Conservation (phyloP, 1,139 yeast species). For the Blastobotrys malaysiensis region DNA sequence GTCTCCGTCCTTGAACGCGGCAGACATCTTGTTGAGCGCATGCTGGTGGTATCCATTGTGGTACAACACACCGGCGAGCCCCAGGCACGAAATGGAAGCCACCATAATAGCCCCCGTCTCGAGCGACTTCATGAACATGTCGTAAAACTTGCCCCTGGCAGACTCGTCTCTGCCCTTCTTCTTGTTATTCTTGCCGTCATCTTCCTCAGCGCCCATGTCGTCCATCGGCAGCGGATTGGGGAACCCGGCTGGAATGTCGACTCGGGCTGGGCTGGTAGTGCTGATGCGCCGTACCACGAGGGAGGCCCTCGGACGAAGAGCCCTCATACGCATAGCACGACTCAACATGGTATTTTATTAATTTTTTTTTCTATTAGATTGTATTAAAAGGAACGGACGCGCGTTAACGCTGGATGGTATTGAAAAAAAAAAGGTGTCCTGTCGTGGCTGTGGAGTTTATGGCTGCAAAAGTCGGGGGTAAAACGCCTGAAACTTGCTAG, state of each 20-base stretch:
- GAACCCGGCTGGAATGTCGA: not conserved
- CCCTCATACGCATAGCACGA: not conserved
- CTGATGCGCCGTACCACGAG: slow-evolving; percentile 2
- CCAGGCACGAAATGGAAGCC: slow-evolving; percentile 66
- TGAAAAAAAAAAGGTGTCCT: not conserved
- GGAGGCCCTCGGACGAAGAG: not conserved
- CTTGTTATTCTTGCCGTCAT: not conserved
- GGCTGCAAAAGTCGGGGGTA: not conserved
- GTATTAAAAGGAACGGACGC: not conserved
- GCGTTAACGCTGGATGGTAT: not conserved
- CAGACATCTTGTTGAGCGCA: slow-evolving; percentile 59
- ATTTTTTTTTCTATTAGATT: not conserved
- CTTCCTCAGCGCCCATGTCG: slow-evolving; percentile 7
- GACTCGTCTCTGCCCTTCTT: not conserved
- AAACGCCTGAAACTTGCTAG: not conserved
- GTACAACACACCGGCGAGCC: slow-evolving; percentile 64
- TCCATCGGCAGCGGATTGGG: slow-evolving; percentile 11
- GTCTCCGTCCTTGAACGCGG: slow-evolving; percentile 65
- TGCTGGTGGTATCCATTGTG: slow-evolving; percentile 57
- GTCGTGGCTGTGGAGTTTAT: not conserved
- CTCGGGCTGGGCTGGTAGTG: slow-evolving; percentile 7
- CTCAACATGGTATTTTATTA: not conserved
- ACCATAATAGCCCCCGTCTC: slow-evolving; percentile 75
- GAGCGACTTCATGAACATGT: slow-evolving; percentile 46
- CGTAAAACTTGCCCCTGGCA: slow-evolving; percentile 6